Conservation (phyloP, 129 eudicot genomes). For the Pittosporum tobira region DNA sequence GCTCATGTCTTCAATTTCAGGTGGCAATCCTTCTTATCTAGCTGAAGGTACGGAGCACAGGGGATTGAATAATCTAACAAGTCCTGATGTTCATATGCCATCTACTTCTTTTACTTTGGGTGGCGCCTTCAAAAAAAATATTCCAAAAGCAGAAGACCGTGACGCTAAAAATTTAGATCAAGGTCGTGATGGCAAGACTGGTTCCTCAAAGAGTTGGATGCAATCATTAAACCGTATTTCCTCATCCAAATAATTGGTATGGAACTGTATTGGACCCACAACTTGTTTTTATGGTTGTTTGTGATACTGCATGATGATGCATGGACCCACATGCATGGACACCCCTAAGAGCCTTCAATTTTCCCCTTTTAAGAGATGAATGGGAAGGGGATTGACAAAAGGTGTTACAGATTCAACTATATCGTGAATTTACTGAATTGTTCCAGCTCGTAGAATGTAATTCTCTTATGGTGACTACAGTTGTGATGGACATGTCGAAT, state of each 20-base stretch:
- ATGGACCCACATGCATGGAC: constrained; percentile 5
- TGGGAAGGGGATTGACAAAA: constrained; percentile 14
- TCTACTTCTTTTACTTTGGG: constrained; percentile 51
- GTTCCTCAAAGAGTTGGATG: constrained; percentile 69
- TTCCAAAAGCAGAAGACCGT: constrained; percentile 28
- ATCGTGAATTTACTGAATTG: constrained; percentile 20
- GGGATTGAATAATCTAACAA: constrained; percentile 28
- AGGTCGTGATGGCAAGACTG: constrained; percentile 29
- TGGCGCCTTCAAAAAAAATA: constrained; percentile 27
- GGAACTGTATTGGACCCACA: constrained; percentile 4
- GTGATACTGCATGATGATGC: background rate
- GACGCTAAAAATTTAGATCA: constrained; percentile 30
- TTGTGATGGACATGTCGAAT: constrained; percentile 19
- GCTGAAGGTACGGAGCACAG: constrained; percentile 47
- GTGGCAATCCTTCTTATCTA: constrained; percentile 34
- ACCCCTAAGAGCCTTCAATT: constrained; percentile 14
- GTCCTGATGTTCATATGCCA: constrained; percentile 42
- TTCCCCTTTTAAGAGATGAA: constrained; percentile 3
- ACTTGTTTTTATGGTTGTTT: background rate
- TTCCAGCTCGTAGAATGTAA: constrained; percentile 26
- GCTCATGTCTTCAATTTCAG: constrained; percentile 8
- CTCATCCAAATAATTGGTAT: constrained; percentile 52
- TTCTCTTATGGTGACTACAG: constrained; percentile 41
- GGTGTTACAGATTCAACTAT: constrained; percentile 9
- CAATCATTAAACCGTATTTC: constrained; percentile 58